Conservation (phyloP, 1,284 basidiomycete genomes). For the Malassezia arunalokei region DNA sequence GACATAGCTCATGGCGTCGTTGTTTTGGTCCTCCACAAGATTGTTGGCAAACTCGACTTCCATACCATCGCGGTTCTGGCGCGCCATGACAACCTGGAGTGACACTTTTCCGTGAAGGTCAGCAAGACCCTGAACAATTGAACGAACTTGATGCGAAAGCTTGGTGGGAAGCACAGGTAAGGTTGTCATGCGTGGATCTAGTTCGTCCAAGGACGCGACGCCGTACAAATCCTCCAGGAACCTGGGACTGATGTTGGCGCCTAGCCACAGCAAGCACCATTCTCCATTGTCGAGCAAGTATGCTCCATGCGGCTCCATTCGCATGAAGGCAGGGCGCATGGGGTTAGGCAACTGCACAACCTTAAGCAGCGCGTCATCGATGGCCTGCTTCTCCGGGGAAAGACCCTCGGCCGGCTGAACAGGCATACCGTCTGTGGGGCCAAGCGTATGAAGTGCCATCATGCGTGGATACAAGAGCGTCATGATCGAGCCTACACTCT, state of each 20-base stretch:
- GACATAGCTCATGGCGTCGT: conserved; percentile 61
- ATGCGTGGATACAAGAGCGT: conserved; percentile 78
- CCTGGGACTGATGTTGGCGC: conserved; percentile 65
- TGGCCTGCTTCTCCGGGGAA: conserved; percentile 47
- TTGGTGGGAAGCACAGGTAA: conserved; percentile 65
- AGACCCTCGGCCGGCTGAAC: conserved; percentile 26
- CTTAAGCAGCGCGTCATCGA: conserved; percentile 53
- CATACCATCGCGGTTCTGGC: conserved; percentile 81
- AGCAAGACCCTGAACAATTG: conserved; percentile 64
- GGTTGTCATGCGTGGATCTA: conserved; percentile 61
- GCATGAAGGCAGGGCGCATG: conserved; percentile 71
- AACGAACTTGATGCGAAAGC: conserved; percentile 71
- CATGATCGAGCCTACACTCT: conserved; percentile 61
- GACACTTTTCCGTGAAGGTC: conserved; percentile 55
- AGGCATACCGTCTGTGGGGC: conserved; percentile 61
- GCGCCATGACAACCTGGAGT: conserved; percentile 63
- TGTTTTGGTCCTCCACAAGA: conserved; percentile 92
- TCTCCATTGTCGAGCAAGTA: conserved; percentile 94
- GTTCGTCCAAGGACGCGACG: conserved; percentile 61
- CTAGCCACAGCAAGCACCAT: conserved; percentile 79
- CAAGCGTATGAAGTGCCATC: conserved; percentile 74
- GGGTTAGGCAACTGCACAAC: conserved; percentile 55
- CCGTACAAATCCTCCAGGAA: conserved; percentile 75
- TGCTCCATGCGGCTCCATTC: conserved; percentile 80
- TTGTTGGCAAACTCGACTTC: conserved; percentile 96